phyloP scores from a whole-genome alignment of 306 rosid genomes.

The Cucumis cinereus region DNA sequence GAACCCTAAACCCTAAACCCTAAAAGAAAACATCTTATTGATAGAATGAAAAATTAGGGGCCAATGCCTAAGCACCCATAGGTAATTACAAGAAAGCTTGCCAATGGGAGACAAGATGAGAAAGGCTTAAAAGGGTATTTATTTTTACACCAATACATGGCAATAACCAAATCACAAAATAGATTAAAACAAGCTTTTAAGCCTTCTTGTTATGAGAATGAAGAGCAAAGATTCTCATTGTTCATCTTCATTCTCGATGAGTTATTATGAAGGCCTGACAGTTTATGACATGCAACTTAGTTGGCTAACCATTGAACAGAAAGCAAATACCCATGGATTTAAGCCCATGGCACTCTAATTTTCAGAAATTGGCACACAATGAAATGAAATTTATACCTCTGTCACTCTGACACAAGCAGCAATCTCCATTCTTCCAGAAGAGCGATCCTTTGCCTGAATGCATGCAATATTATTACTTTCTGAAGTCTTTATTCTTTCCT shows the following conservation, averaged over 20 bases:
- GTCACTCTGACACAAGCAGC: slow-evolving; percentile 82
- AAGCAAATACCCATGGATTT: background rate
- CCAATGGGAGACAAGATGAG: too few species aligned
- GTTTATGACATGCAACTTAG: background rate
- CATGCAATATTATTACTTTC: slow-evolving; percentile 61
- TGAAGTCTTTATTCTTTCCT: slow-evolving; percentile 68
- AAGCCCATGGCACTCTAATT: background rate
- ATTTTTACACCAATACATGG: too few species aligned
- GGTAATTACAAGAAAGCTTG: too few species aligned
- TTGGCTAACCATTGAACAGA: background rate
- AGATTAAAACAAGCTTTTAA: too few species aligned
- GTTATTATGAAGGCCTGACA: background rate
- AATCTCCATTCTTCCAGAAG: slow-evolving; percentile 64
- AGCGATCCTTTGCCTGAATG: slow-evolving; percentile 82
- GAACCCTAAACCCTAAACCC: too few species aligned
- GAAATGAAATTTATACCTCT: slow-evolving; percentile 44
- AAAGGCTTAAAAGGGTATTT: too few species aligned
- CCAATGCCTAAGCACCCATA: too few species aligned
- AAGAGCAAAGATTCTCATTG: background rate
- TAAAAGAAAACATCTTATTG: too few species aligned
- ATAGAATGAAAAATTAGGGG: too few species aligned
- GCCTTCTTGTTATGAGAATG: too few species aligned
- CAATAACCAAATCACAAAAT: too few species aligned
- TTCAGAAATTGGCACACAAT: background rate
- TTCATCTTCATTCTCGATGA: background rate